Evolutionary conservation across 768 basidiomycete genomes (phyloP), one percentile per base, ranked within the genome.

Genomic region (Xerocomus spinulosus): DNA sequence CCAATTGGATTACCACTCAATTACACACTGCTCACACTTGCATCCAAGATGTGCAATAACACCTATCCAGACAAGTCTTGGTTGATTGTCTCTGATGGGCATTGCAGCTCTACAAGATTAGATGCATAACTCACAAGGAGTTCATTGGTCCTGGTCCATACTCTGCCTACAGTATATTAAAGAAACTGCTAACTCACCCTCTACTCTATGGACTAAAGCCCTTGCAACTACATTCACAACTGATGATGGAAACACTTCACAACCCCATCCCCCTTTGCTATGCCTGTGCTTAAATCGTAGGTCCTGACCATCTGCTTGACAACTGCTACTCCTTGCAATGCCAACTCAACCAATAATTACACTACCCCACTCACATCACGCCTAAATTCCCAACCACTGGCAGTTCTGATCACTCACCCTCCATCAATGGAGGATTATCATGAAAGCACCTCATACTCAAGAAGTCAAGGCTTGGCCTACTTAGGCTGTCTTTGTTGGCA

Each of bases 271-370:
- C 60, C 60, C 20, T 26, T 67, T 18, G 38, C 58, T 42, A 67
- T 67, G 12, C 54, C 63, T 2, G 43, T 53, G 5, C 54, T 65
- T 9, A 68, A 68, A 38, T 50, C 63, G 7, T 64, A 64, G 25
- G 55, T 73, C 46, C 83, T 86, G 20, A 81, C 84, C 44, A 88
- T 88, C 49, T 76, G 83, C 36, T 77, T 88, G 57, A 80, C 81
- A 54, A 73, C 80, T 14, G 83, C 86, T 0, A 85, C 79, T 0
- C 86, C 85, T 3, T 80, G 78, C 12, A 74, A 78, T 6, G 53
- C 72, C 4, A 77, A 77, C 42, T 8, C 59, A 5, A 48, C 62
- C 4, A 47, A 30, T 61, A 70, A n/a, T 58, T 62, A 6, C 63
- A 7, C n/a, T n/a, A 64, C 69, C 46, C 33, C 49, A 4, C 57